These are phyloP conservation scores for Geotrichum siamense DNA, from an alignment of 1,139 yeast genomes.

Conservation along the genomic window DNA sequence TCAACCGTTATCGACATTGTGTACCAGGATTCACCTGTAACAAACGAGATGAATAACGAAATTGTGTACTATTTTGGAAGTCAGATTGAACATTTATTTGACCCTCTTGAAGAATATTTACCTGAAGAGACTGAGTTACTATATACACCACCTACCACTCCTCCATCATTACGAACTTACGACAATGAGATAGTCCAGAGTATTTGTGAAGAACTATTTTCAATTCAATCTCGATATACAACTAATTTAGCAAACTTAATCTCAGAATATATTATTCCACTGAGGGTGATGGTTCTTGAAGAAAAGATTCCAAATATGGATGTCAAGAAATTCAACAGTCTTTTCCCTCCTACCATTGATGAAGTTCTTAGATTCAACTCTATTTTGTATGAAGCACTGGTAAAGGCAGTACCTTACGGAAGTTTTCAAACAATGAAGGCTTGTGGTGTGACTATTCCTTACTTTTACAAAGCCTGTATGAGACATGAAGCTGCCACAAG, in stretches of 20 bases:
- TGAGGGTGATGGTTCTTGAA: constrained; percentile 61
- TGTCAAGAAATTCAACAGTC: constrained; percentile 59
- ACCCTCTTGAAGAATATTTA: constrained; percentile 82
- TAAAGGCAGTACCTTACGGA: constrained; percentile 60
- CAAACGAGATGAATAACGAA: constrained; percentile 62
- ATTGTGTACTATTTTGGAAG: constrained; percentile 71
- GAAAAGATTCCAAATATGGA: constrained; percentile 43
- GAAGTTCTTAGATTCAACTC: constrained; percentile 87
- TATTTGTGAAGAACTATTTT: constrained; percentile 58
- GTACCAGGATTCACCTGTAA: constrained; percentile 47
- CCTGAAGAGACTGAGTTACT: constrained; percentile 75
- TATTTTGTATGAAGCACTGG: constrained; percentile 67
- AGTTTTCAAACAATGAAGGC: constrained; percentile 69
- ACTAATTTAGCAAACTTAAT: constrained; percentile 62
- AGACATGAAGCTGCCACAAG: constrained; percentile 88
- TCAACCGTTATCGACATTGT: constrained; percentile 66
- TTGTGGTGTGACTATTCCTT: constrained; percentile 73
- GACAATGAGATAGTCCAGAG: constrained; percentile 34
- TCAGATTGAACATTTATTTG: constrained; percentile 81
- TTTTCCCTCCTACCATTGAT: constrained; percentile 92
- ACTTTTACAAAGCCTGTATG: constrained; percentile 85
- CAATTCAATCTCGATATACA: constrained; percentile 68
- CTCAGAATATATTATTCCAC: constrained; percentile 71
- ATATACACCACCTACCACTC: constrained; percentile 47
- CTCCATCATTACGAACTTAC: constrained; percentile 13